Evolutionary conservation across 768 basidiomycete genomes (phyloP), one percentile per base, ranked within the genome.

Genomic region (Tulasnella sp.): DNA sequence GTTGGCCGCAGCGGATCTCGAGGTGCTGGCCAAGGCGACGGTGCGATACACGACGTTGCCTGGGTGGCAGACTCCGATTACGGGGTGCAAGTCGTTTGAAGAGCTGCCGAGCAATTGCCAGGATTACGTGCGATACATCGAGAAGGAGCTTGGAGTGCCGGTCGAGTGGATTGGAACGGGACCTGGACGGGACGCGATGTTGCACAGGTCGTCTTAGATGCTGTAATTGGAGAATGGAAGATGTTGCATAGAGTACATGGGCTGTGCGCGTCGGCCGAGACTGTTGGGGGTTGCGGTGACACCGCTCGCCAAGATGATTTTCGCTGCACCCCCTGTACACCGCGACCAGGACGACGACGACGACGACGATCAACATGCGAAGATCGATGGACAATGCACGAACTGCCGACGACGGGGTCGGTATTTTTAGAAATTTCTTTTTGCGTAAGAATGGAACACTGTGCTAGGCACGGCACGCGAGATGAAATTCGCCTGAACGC

Each of bases 81-180:
- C 88, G 70, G 83, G 88, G 0, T 85, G 86, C 80, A 90, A 83
- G 55, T 86, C 86, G 71, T 97, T 91, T 83, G 90, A 91, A 13
- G 91, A 88, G 13, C 87, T 99, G 7, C 98, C 98, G 0, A 89
- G 89, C 57, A 92, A 93, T 79, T 96, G 95, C 86, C 90, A 88
- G 86, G 89, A 87, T 81, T 99, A 99, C 83, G 86, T 99, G 75
- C 88, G 89, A 79, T 98, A 92, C 83, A 93, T 99, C 80, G 96
- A 98, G 84, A 82, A 88, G 26, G 91, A 87, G 83, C 83, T 94
- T 26, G 87, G 87, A 11, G 90, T 93, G 13, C 91, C 90, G 72
- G 87, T 98, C 77, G 90, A 92, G 84, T 99, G 94, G 92, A 95
- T 98, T 74, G 97, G 97, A 15, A 91, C 96, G 26, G 97, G 97